Base-by-base conservation (phyloP, 495 filamentous ascomycete species). In the Lepidopterella palustris region DNA sequence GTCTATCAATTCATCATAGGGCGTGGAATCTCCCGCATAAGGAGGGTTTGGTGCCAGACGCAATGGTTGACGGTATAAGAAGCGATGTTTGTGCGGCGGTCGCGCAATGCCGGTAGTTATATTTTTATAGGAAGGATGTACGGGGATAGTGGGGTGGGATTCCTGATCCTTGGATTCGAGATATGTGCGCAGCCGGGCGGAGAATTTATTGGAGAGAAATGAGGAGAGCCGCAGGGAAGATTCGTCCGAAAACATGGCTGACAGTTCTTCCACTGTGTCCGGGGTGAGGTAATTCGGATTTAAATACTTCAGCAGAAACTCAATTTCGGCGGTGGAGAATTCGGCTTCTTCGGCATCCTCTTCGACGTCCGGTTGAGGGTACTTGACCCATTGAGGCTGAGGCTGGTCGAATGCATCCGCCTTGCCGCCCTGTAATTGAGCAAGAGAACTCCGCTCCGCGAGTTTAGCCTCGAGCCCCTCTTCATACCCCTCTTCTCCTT, bases 31-130 rank as follows among this genome's bases (percentile, higher is more conserved):
- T 3, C 31, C 47, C 8, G 59, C 71, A 51, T 39, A 25, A 24
- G 59, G 57, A 20, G 10, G 32, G 18, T 21, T 57, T 4, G 23
- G 39, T n/a, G 29, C 53, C 39, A 64, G 48, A 10, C 45, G 27
- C 65, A 68, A 57, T 11, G 74, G 64, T 55, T 90, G 82, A 40
- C 88, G 81, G 73, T 89, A 99, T 10, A 95, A 74, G 74, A 86
- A 99, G 3, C 91, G 89, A 65, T 96, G 91, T 73, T 97, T 99
- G 74, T 97, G 92, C 2, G 93, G 93, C 29, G 93, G 93, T 13
- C 84, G 79, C 21, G 93, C 88, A 13, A 93, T 85, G 25, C 65
- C 61, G 20, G 53, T 28, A 13, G 53, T 60, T 20, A 40, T 47
- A n/a, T 11, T 18, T 40, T 80, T 81, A 6, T 77, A 74, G 3